Evolutionary conservation across 1,284 basidiomycete species (phyloP).

Genomic region (Puccinia horiana): DNA sequence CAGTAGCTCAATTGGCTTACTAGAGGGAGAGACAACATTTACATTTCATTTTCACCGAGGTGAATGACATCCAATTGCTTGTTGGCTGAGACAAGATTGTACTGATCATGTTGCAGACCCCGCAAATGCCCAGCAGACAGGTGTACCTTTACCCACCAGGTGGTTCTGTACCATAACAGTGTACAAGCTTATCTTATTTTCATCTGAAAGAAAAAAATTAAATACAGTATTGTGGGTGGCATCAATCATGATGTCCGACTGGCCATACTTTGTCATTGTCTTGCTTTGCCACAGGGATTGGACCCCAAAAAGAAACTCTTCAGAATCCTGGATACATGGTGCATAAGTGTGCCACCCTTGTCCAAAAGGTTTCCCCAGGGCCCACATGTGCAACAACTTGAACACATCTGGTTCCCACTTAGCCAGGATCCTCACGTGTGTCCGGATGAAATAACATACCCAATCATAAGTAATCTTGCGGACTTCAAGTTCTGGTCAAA

Average conservation of each 20-base stretch:
- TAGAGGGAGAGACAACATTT: too few species aligned
- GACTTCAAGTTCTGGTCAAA: background rate
- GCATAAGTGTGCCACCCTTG: background rate
- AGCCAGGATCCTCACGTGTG: background rate
- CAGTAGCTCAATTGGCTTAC: too few species aligned
- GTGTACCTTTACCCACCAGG: background rate
- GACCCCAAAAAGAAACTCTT: background rate
- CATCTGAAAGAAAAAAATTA: background rate
- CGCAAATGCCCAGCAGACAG: background rate
- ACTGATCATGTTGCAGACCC: too few species aligned
- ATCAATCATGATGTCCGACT: background rate
- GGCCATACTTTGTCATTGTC: background rate
- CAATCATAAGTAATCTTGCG: background rate
- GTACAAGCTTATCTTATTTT: background rate
- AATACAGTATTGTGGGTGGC: background rate
- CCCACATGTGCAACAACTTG: background rate
- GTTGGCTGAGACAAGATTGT: too few species aligned
- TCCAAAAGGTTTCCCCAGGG: background rate
- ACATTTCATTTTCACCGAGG: too few species aligned
- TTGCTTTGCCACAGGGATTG: background rate
- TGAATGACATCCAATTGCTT: too few species aligned
- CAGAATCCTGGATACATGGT: background rate
- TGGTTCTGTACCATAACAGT: background rate
- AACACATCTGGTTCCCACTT: background rate
- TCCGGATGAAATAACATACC: background rate